Conservation (phyloP, 2,329 filamentous ascomycete species). For the Cercospora sp. region DNA sequence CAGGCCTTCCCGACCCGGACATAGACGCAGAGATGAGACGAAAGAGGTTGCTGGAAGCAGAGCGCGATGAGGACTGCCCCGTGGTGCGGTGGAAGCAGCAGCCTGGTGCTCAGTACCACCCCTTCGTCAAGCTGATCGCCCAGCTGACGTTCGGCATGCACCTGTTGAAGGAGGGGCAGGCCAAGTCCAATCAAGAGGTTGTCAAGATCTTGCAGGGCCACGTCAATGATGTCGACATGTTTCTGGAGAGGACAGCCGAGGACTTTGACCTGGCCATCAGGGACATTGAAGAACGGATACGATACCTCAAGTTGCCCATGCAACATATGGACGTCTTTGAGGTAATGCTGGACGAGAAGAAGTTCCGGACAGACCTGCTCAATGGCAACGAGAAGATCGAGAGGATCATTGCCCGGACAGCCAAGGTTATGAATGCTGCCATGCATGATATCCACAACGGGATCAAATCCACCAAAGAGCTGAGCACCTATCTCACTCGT, state of each 20-base stretch:
- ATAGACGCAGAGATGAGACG: constrained; percentile 63
- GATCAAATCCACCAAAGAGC: constrained; percentile 71
- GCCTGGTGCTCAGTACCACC: constrained; percentile 76
- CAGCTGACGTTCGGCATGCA: constrained; percentile 95
- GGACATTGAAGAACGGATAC: constrained; percentile 78
- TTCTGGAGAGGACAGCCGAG: constrained; percentile 80
- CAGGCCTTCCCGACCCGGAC: constrained; percentile 39
- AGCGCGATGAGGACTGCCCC: constrained; percentile 65
- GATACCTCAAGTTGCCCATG: constrained; percentile 78
- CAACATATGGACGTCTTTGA: constrained; percentile 81
- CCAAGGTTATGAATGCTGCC: constrained; percentile 71
- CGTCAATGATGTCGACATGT: constrained; percentile 91
- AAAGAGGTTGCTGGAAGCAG: constrained; percentile 66
- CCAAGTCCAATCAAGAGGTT: constrained; percentile 85
- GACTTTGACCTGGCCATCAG: constrained; percentile 76
- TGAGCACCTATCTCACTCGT: constrained; percentile 71
- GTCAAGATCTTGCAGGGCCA: constrained; percentile 86
- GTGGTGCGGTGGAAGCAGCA: constrained; percentile 75
- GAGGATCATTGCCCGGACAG: constrained; percentile 80
- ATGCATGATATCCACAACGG: constrained; percentile 79
- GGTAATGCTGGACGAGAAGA: constrained; percentile 79
- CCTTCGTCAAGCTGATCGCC: constrained; percentile 83
- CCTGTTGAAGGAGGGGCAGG: constrained; percentile 77
- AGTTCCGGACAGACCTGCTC: constrained; percentile 78
- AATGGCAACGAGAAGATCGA: constrained; percentile 90